Conservation (phyloP, 805 yeast species). For the Phaffomyces thermotolerans region DNA sequence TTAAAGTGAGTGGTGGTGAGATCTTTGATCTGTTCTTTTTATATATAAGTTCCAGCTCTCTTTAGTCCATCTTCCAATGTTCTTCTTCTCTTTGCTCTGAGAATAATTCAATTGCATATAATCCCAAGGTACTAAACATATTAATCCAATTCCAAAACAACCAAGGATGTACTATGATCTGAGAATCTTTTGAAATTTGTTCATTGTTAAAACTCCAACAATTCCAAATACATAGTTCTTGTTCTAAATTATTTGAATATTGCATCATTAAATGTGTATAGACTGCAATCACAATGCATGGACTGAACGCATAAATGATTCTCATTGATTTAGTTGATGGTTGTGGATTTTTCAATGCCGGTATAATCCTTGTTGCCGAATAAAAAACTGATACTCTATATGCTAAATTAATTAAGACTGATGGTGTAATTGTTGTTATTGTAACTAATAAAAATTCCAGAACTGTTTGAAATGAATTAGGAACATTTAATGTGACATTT, state of each 20-base stretch:
- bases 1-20: no score
- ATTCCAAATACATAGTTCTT: conserved; percentile 55
- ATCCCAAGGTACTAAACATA: conserved; percentile 68
- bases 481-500: conserved; percentile 19
- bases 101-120: conserved; percentile 73
- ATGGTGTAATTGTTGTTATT: conserved; percentile 56
- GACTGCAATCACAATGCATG: conserved; percentile 89
- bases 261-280: conserved; percentile 92
- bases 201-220: conserved; percentile 46
- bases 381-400: conserved; percentile 81
- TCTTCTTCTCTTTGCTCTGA: conserved; percentile 23
- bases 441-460: conserved; percentile 41
- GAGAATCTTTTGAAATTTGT: conserved; percentile 9
- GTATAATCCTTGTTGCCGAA: conserved; percentile 92
- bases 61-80: conserved; percentile 19
- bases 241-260: conserved; percentile 59
- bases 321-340: conserved; percentile 31
- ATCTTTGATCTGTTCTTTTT: no score
- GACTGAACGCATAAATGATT: conserved; percentile 80
- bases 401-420: conserved; percentile 73
- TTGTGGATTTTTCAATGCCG: conserved; percentile 46
- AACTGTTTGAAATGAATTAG: conserved; percentile 26
- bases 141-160: conserved; percentile 97
- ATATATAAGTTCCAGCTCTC: no score
- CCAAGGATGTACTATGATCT: conserved; percentile 58